phyloP scores from a whole-genome alignment of 1,284 basidiomycete genomes.

The Ustilago nuda region DNA sequence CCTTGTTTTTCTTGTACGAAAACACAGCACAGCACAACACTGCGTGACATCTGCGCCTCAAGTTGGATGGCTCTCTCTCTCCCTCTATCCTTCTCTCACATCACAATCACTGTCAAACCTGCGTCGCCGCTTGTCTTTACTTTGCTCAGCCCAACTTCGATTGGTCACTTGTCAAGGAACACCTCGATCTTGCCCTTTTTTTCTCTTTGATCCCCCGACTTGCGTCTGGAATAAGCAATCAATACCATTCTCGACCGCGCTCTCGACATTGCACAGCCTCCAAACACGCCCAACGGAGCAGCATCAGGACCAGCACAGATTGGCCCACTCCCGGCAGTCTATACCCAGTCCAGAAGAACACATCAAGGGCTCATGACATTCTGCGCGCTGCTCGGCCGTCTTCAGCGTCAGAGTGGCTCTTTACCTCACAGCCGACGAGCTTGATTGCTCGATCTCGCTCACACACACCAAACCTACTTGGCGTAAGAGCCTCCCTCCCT shows the following conservation, averaged over 20 bases:
- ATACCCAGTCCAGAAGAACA: background rate
- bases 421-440: background rate
- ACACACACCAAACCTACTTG: background rate
- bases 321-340: background rate
- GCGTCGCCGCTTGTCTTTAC: background rate
- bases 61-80: too few species aligned
- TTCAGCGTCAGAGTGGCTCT: slow-evolving; percentile 11
- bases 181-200: too few species aligned
- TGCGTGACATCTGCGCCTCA: too few species aligned
- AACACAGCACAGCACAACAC: too few species aligned
- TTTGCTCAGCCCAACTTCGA: background rate
- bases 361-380: slow-evolving; percentile 15
- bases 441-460: background rate
- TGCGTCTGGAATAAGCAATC: background rate
- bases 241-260: background rate
- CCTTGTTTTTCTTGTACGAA: too few species aligned
- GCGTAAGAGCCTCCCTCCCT: background rate
- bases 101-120: background rate
- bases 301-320: background rate
- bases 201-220: background rate
- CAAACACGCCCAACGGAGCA: background rate
- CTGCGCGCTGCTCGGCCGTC: background rate
- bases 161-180: background rate
- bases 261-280: background rate
- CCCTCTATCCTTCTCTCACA: background rate